A percentile compares a stretch with the other conserved stretches of the same genome.
Conservation (phyloP, 495 filamentous ascomycete species). For the Aspergillus coremiiformis region DNA sequence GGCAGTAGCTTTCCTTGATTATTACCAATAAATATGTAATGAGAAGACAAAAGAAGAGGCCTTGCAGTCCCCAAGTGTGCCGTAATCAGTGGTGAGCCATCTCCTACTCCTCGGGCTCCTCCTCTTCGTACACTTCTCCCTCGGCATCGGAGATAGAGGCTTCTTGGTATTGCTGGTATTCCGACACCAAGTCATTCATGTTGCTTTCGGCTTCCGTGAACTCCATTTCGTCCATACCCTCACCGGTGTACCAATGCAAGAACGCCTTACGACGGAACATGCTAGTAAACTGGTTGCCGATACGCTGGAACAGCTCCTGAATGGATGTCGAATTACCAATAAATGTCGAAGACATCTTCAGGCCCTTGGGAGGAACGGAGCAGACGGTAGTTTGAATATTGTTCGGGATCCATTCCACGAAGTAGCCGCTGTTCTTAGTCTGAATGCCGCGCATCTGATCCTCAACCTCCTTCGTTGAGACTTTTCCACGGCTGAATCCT, state of each 20-base stretch:
- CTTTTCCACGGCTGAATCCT: slow-evolving; percentile 76
- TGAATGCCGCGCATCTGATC: slow-evolving; percentile 99
- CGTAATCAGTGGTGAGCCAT: not conserved
- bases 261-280: slow-evolving; percentile 99
- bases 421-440: slow-evolving; percentile 99
- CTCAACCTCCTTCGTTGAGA: slow-evolving; percentile 99
- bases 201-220: slow-evolving; percentile 99
- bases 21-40: not conserved
- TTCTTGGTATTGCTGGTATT: slow-evolving; percentile 99
- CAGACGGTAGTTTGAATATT: slow-evolving; percentile 99
- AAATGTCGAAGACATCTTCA: slow-evolving; percentile 99
- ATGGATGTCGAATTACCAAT: slow-evolving; percentile 99
- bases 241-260: slow-evolving; percentile 99
- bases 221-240: slow-evolving; percentile 99
- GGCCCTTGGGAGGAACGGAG: slow-evolving; percentile 94
- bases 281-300: slow-evolving; percentile 98
- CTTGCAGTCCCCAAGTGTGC: not conserved
- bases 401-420: slow-evolving; percentile 99
- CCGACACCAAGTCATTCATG: slow-evolving; percentile 99
- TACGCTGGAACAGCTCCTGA: slow-evolving; percentile 99
- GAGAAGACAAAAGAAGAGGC: not conserved
- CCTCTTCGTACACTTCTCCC: slow-evolving; percentile 54
- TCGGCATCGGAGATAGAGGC: slow-evolving; percentile 73
- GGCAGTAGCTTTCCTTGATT: not conserved
- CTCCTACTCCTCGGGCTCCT: slow-evolving; percentile 40